Base-by-base conservation (phyloP, 108 stramenopile genomes). In the Cyclotella baltica region DNA sequence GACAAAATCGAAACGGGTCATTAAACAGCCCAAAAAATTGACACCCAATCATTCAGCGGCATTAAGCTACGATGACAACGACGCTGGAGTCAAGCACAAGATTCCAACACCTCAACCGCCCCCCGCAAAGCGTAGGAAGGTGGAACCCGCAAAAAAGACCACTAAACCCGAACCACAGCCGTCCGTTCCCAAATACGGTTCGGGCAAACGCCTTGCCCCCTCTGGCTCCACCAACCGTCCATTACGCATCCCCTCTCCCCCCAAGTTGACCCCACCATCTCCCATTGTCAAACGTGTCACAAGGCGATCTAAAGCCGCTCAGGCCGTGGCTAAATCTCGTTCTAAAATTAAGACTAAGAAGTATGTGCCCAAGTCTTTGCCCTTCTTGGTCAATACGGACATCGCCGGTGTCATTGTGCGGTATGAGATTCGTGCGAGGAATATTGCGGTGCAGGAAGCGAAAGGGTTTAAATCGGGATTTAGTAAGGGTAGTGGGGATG, bases 361-460 rank as follows among this genome's bases (percentile, higher is more conserved):
- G 38, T 50, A 47, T 9, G 47, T 67, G 13, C 67, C 75, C 9
- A 48, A 76, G 51, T 68, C 75, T 51, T 61, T 68, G 33, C 75
- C 75, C 0, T 76, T 76, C 50, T 48, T 76, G 5, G 57, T 46
- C 53, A 36, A 75, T 6, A 47, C 46, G 20, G 22, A 67, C 28
- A 62, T 75, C 8, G 67, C 75, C 5, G 57, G 63, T 48, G 67
- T 76, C 35, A 76, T 76, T 48, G 66, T 67, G 9, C 22, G 50
- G 28, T 38, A 67, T 66, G 75, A 76, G 47, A 40, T 76, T 46
- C 75, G 66, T 20, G 75, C 75, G 9, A 76, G 48, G 58, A 76
- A 67, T 51, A 43, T 67, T 11, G 67, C 46, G 22, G 48, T 51
- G 29, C 33, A 23, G 51, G 51, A 52, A 31, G 27, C 34, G 59